Conservation (phyloP, 2,329 filamentous ascomycete genomes). For the Colletotrichum limetticola region DNA sequence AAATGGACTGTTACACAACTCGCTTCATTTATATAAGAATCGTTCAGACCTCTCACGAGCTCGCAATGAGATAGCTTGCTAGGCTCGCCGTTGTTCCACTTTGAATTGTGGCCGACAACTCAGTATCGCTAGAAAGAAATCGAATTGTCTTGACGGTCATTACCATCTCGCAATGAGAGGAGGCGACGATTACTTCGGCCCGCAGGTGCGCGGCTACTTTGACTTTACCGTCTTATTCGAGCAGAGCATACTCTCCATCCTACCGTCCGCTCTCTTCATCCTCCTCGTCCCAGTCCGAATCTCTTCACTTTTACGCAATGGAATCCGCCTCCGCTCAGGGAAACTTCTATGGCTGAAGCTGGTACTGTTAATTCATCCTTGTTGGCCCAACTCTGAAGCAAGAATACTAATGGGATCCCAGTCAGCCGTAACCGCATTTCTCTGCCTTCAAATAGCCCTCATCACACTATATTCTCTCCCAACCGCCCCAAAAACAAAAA, state of each 20-base stretch:
- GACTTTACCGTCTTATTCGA: conserved; percentile 46
- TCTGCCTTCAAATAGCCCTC: conserved; percentile 39
- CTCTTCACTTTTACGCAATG: conserved; percentile 24
- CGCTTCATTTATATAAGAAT: neutral
- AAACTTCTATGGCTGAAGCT: conserved; percentile 39
- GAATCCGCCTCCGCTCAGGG: conserved; percentile 4
- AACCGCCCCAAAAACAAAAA: conserved; percentile 37
- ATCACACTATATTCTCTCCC: conserved; percentile 41
- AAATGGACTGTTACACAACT: no score
- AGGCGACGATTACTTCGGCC: conserved; percentile 40
- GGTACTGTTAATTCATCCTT: conserved; percentile 8
- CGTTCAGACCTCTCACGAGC: no score
- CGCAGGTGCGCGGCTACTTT: conserved; percentile 39
- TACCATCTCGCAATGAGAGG: conserved; percentile 14
- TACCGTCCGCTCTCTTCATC: conserved; percentile 41
- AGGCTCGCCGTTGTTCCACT: neutral
- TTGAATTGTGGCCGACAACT: no score
- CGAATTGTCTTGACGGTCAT: neutral
- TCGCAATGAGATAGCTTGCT: neutral
- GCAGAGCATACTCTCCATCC: conserved; percentile 43
- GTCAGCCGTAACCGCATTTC: conserved; percentile 29
- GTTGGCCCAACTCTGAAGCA: no score
- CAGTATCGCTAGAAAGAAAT: neutral
- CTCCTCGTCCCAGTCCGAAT: conserved; percentile 38
- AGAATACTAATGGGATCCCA: conserved; percentile 22